Percentiles rank a stretch among this genome's conserved stretches.
Evolutionary conservation across 352 stramenopile species (phyloP).

Genomic region (Phytopythium helicoides): DNA sequence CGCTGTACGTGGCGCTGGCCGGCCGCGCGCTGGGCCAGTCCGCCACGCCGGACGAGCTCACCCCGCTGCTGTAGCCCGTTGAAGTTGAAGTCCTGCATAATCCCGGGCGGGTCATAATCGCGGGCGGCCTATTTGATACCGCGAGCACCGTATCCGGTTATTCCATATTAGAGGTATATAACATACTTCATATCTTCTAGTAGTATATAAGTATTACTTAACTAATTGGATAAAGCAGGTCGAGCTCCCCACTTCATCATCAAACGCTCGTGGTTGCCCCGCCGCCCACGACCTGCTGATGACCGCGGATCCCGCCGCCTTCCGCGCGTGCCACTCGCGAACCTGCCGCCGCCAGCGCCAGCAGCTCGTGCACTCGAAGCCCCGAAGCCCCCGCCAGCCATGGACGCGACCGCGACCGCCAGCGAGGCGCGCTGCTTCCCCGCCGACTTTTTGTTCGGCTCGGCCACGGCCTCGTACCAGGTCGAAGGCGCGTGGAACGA

Average conservation of each 20-base stretch:
- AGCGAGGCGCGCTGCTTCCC: slow-evolving; percentile 33
- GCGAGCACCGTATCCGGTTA: too few species aligned
- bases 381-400: neutral
- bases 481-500: slow-evolving; percentile 85
- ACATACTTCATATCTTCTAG: too few species aligned
- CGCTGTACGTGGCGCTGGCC: slow-evolving; percentile 1
- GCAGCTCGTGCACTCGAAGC: too few species aligned
- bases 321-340: neutral
- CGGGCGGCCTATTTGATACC: too few species aligned
- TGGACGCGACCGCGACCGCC: neutral
- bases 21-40: neutral
- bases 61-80: neutral
- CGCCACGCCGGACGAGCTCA: slow-evolving; percentile 2
- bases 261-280: too few species aligned
- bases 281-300: neutral
- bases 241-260: too few species aligned
- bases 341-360: neutral
- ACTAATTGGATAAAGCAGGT: too few species aligned
- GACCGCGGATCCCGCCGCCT: neutral
- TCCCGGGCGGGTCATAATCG: too few species aligned
- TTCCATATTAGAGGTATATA: too few species aligned
- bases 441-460: slow-evolving; percentile 70
- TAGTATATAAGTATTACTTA: too few species aligned
- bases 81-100: neutral
- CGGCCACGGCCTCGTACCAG: slow-evolving; percentile 87